Percentiles rank a stretch among this genome's conserved stretches.
phyloP scores from a whole-genome alignment of 179 eudicot species.

The Actinidia chinensis region DNA sequence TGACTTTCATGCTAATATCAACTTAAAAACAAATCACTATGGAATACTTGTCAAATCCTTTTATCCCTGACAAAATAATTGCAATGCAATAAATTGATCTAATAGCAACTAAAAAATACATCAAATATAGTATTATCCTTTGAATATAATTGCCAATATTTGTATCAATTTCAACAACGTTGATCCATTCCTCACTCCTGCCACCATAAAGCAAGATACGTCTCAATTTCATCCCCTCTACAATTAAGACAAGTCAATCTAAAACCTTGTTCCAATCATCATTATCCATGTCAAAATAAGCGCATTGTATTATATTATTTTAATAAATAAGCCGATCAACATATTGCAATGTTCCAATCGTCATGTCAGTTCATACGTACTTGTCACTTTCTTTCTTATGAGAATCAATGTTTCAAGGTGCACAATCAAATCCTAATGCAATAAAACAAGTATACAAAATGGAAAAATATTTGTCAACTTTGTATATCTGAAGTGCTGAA shows the following conservation, averaged over 20 bases:
- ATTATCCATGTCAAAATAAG: neutral
- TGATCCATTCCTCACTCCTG: neutral
- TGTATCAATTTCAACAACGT: neutral
- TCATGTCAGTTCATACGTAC: neutral
- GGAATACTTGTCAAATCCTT: too few relatives aligned
- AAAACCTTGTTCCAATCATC: neutral
- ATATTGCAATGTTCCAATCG: neutral
- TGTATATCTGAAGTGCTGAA: neutral
- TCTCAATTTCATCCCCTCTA: neutral
- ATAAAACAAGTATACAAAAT: neutral
- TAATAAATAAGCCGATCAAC: neutral
- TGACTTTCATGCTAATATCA: too few relatives aligned
- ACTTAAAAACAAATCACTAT: too few relatives aligned
- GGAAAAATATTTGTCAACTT: too few relatives aligned
- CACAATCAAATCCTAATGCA: neutral
- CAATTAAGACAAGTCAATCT: neutral
- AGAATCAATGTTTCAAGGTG: neutral
- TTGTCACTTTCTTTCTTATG: neutral
- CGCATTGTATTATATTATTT: neutral
- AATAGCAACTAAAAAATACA: too few relatives aligned
- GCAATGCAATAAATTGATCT: too few relatives aligned
- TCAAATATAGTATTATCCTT: too few relatives aligned
- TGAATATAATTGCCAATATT: too few relatives aligned
- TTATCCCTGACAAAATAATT: too few relatives aligned
- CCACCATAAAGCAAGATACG: neutral